Conservation (phyloP, 768 basidiomycete species). For the Gyrodon lividus region DNA sequence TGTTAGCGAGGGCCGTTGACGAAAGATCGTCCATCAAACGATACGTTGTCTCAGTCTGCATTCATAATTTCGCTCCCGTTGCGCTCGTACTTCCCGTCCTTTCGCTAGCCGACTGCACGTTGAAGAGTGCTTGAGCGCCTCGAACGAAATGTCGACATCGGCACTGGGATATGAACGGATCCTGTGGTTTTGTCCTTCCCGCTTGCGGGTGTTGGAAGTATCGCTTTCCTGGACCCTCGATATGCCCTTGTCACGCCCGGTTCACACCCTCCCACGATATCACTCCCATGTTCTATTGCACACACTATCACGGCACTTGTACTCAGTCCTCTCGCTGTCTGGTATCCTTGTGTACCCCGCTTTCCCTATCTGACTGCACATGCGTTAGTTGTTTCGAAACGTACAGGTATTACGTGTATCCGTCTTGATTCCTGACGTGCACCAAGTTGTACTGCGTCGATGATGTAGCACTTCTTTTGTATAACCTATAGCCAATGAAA, state of each 20-base stretch:
- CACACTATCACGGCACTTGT: constrained; percentile 14
- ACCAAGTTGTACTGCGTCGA: constrained; percentile 30
- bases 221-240: constrained; percentile 17
- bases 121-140: constrained; percentile 26
- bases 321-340: constrained; percentile 17
- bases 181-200: constrained; percentile 10
- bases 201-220: constrained; percentile 30
- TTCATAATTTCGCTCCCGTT: constrained; percentile 9
- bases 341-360: constrained; percentile 20
- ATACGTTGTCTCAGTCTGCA: neutral
- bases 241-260: constrained; percentile 26
- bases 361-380: constrained; percentile 24
- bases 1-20: constrained; percentile 26
- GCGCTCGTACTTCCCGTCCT: constrained; percentile 24
- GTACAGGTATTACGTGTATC: constrained; percentile 35
- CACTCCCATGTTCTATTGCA: constrained; percentile 9
- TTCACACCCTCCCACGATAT: constrained; percentile 26
- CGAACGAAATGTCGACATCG: constrained; percentile 12
- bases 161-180: constrained; percentile 10
- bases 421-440: constrained; percentile 28
- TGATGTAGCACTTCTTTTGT: constrained; percentile 31
- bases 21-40: constrained; percentile 21
- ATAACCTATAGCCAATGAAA: constrained; percentile 28
- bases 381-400: constrained; percentile 24
- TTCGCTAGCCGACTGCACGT: constrained; percentile 39